These are phyloP conservation scores for Ophiocordyceps camponoti-saundersi DNA, from an alignment of 2,329 filamentous ascomycete species.

Conservation along the genomic window DNA sequence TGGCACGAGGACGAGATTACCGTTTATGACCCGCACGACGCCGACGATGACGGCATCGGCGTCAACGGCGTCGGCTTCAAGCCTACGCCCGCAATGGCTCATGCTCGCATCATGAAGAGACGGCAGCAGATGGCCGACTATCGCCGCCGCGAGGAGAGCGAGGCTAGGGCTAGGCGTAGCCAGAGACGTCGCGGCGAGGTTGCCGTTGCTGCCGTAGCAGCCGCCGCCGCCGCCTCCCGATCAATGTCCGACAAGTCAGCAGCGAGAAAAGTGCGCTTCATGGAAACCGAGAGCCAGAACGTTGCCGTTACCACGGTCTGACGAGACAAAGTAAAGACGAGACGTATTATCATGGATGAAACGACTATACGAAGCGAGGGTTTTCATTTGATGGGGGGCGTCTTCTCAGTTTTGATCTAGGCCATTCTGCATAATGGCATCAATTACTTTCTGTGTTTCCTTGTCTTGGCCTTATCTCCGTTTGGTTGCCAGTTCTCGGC, in stretches of 20 bases:
- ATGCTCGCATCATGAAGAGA: conserved; percentile 37
- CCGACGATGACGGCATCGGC: conserved; percentile 49
- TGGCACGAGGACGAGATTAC: conserved; percentile 56
- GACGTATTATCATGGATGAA: not conserved
- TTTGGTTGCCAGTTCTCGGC: not conserved
- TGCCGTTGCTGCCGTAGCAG: conserved; percentile 8
- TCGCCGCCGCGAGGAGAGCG: conserved; percentile 39
- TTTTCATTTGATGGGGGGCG: not conserved
- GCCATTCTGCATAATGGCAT: not conserved
- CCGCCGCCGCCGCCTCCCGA: conserved; percentile 8
- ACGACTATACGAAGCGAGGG: not conserved
- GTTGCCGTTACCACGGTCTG: conserved; percentile 14
- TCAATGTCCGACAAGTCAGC: conserved; percentile 8
- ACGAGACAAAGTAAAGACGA: conserved; percentile 1
- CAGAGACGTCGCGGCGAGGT: conserved; percentile 26
- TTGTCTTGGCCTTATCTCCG: not conserved
- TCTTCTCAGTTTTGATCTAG: not conserved
- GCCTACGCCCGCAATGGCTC: conserved; percentile 43
- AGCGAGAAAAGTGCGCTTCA: conserved; percentile 21
- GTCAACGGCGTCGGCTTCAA: conserved; percentile 53
- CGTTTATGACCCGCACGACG: conserved; percentile 45
- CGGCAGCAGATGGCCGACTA: conserved; percentile 46
- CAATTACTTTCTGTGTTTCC: not conserved
- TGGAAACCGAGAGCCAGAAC: conserved; percentile 18
- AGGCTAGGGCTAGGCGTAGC: conserved; percentile 39